Evolutionary conservation across 805 yeast genomes (phyloP).

Genomic region (Babjeviella inositovora): DNA sequence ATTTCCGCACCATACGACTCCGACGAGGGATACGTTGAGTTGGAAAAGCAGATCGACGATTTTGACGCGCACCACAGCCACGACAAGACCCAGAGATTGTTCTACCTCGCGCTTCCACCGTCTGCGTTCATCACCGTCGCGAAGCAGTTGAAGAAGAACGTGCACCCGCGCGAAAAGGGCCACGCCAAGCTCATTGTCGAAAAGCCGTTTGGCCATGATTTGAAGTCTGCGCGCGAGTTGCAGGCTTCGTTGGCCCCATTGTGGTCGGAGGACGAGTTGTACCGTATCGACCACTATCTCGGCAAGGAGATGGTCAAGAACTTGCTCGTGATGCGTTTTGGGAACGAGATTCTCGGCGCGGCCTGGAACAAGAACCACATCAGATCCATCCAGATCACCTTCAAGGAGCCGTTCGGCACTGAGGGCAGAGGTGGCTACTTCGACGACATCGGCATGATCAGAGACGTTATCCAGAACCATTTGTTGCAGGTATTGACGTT

Average conservation of each 20-base stretch:
- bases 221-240: constrained; percentile 60
- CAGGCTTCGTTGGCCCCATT: constrained; percentile 70
- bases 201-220: constrained; percentile 94
- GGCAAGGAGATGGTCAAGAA: constrained; percentile 98
- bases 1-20: constrained; percentile 69
- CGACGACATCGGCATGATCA: constrained; percentile 84
- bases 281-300: constrained; percentile 91
- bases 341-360: constrained; percentile 77
- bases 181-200: constrained; percentile 76
- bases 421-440: constrained; percentile 99
- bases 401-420: constrained; percentile 97
- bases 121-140: constrained; percentile 77
- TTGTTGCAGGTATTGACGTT: constrained; percentile 82
- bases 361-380: constrained; percentile 78
- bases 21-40: constrained; percentile 51
- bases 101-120: constrained; percentile 92
- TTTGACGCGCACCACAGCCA: constrained; percentile 36
- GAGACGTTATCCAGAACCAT: constrained; percentile 98
- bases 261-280: constrained; percentile 82
- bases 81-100: constrained; percentile 56
- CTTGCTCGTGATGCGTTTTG: constrained; percentile 76
- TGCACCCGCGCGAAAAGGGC: constrained; percentile 51
- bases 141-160: constrained; percentile 46
- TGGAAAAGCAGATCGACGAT: constrained; percentile 36
- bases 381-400: constrained; percentile 70